A percentile compares a stretch with the other conserved stretches of the same genome.
Evolutionary conservation across 805 yeast species (phyloP).

Genomic region (Kuraishia ogatae): DNA sequence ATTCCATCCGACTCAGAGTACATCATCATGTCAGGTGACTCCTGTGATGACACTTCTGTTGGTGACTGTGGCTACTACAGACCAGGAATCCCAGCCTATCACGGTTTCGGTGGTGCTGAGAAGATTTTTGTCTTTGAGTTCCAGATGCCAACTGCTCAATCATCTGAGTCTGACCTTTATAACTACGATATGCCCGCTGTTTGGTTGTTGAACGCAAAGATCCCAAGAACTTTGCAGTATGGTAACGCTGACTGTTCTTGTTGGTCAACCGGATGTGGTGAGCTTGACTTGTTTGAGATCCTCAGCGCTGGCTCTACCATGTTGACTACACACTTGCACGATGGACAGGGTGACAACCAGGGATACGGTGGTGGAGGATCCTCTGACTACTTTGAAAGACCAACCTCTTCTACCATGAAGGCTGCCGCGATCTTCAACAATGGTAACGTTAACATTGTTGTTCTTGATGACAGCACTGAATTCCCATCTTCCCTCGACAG

Average conservation of each 20-base stretch:
- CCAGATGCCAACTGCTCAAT: conserved; percentile 69
- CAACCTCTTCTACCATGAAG: conserved; percentile 65
- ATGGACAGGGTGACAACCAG: conserved; percentile 63
- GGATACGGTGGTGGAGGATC: conserved; percentile 55
- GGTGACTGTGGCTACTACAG: conserved; percentile 82
- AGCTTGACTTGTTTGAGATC: conserved; percentile 89
- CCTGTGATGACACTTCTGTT: conserved; percentile 40
- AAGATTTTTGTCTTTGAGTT: conserved; percentile 93
- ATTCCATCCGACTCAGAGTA: conserved; percentile 70
- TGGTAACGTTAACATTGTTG: conserved; percentile 46
- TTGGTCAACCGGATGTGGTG: conserved; percentile 98
- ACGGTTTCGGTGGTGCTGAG: conserved; percentile 79
- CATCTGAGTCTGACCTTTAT: conserved; percentile 25
- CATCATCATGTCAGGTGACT: conserved; percentile 68
- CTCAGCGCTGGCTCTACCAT: conserved; percentile 67
- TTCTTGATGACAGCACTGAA: conserved; percentile 42
- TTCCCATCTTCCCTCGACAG: conserved; percentile 47
- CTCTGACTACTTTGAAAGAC: conserved; percentile 82
- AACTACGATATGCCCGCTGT: conserved; percentile 97
- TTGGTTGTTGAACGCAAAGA: conserved; percentile 91
- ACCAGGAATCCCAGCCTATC: conserved; percentile 82
- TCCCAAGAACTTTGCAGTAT: conserved; percentile 95
- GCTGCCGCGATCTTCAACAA: conserved; percentile 82
- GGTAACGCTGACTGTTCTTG: conserved; percentile 84
- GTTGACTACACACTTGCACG: conserved; percentile 76